These are phyloP conservation scores for Protostelium mycophagum DNA, from an alignment of 78 protist species.

Conservation along the genomic window DNA sequence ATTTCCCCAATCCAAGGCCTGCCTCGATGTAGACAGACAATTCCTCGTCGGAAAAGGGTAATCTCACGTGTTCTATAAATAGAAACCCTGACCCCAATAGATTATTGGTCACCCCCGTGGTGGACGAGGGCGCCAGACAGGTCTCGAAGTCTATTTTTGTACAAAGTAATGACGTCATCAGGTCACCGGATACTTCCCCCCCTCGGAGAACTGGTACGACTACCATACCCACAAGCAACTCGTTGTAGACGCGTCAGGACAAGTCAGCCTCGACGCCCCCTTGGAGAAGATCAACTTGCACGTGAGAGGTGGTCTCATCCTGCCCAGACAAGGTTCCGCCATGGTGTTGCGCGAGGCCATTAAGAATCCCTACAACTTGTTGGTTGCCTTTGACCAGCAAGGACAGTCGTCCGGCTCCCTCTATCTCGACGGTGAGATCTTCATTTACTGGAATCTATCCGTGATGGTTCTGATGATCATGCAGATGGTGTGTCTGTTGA, in stretches of 20 bases:
- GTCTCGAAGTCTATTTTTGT: neutral
- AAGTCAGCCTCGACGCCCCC: constrained; percentile 26
- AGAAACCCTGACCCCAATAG: neutral
- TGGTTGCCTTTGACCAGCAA: constrained; percentile 11
- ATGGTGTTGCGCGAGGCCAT: neutral
- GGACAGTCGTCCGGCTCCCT: constrained; percentile 18
- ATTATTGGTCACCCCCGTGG: constrained; percentile 70
- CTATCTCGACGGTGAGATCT: constrained; percentile 28
- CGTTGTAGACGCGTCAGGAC: neutral
- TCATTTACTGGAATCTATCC: neutral
- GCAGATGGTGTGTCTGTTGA: neutral
- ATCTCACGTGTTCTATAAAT: neutral
- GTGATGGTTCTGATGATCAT: neutral
- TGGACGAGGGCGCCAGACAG: constrained; percentile 29
- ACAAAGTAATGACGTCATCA: neutral
- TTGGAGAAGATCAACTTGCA: constrained; percentile 31
- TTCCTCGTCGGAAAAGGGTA: constrained; percentile 54
- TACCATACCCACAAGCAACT: constrained; percentile 21
- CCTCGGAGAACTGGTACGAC: constrained; percentile 66
- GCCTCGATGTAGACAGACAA: constrained; percentile 59
- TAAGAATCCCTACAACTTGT: constrained; percentile 14
- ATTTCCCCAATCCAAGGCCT: constrained; percentile 34
- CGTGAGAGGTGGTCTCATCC: constrained; percentile 33
- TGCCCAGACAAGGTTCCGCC: constrained; percentile 26
- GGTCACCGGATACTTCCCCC: constrained; percentile 12